phyloP scores from a whole-genome alignment of 1,139 yeast species.

The Taiozyma onychis region DNA sequence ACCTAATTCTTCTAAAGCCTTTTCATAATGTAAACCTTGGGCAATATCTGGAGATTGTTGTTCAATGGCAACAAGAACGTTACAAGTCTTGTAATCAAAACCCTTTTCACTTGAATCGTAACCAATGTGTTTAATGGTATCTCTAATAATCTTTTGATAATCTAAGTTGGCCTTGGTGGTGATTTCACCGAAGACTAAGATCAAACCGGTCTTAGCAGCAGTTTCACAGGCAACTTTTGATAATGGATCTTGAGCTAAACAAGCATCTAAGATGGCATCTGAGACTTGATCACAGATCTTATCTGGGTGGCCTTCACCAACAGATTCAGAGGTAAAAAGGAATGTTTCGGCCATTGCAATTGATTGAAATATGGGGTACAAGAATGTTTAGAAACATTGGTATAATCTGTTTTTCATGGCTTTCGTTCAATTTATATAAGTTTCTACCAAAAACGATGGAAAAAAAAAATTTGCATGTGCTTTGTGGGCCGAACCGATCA shows the following conservation, averaged over 20 bases:
- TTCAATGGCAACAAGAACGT: conserved; percentile 97
- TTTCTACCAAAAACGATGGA: background rate
- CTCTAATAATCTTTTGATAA: conserved; percentile 96
- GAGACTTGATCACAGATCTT: conserved; percentile 99
- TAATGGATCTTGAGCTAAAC: conserved; percentile 90
- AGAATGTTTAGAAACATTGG: background rate
- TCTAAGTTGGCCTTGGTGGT: conserved; percentile 94
- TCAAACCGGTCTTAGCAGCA: conserved; percentile 98
- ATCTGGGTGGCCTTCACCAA: conserved; percentile 99
- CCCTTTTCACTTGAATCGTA: conserved; percentile 96
- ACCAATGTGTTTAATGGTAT: conserved; percentile 97
- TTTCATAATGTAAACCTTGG: conserved; percentile 97
- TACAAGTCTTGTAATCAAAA: conserved; percentile 98
- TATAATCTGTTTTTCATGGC: background rate
- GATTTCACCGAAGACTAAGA: conserved; percentile 98
- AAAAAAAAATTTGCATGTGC: background rate
- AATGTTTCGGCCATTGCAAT: conserved; percentile 38
- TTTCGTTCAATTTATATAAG: background rate
- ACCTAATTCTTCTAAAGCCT: conserved; percentile 95
- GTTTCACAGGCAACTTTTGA: conserved; percentile 99
- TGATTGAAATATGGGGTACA: background rate
- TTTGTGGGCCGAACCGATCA: background rate
- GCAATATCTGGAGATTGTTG: conserved; percentile 99
- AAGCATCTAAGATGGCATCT: conserved; percentile 97
- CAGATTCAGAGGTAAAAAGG: conserved; percentile 93